Base-by-base conservation (phyloP, 108 stramenopile species). In the Schizochytrium sp. region DNA sequence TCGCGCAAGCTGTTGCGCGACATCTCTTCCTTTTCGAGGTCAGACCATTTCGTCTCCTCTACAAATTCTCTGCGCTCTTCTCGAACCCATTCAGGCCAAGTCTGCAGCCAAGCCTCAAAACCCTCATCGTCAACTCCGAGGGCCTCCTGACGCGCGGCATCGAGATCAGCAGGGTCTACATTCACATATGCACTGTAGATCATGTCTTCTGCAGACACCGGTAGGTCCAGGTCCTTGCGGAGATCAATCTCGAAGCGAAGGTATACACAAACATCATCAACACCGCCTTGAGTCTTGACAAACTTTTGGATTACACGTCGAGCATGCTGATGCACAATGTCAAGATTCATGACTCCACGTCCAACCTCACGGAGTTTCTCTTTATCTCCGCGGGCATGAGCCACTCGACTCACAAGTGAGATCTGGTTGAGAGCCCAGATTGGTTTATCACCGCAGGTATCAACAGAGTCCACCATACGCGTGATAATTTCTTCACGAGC, bases 231-330 rank as follows among this genome's bases (percentile, higher is more conserved):
- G 50, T 49, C 76, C 76, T 83, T 38, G 50, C 53, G 47, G 28
- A 83, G 47, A 12, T 49, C 76, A 28, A 83, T 83, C 47, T 83
- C 76, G 76, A 83, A 83, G 76, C 76, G 76, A 47, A 83, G 76
- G 53, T 83, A 83, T 5, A 83, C 76, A 40, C 76, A 83, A 38
- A 83, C 76, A 28, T 83, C 76, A 53, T 83, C 76, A 10, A 83
- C 76, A 1, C 53, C 53, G 47, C 76, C 76, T 5, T 55, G 45
- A 38, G 50, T 17, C 17, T 28, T 56, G 53, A 83, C 28, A 2
- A 83, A 1, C 53, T 83, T 49, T 17, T 83, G 3, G 64, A 69
- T 69, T 7, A 15, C 15, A 44, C 64, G 64, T 2, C 64, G 64
- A 47, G 55, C 76, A 53, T 83, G 76, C 50, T 49, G n/a, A 2